A percentile compares a stretch with the other conserved stretches of the same genome.
These are phyloP conservation scores for Cercospora canescens DNA, from an alignment of 2,329 filamentous ascomycete species.

Conservation along the genomic window DNA sequence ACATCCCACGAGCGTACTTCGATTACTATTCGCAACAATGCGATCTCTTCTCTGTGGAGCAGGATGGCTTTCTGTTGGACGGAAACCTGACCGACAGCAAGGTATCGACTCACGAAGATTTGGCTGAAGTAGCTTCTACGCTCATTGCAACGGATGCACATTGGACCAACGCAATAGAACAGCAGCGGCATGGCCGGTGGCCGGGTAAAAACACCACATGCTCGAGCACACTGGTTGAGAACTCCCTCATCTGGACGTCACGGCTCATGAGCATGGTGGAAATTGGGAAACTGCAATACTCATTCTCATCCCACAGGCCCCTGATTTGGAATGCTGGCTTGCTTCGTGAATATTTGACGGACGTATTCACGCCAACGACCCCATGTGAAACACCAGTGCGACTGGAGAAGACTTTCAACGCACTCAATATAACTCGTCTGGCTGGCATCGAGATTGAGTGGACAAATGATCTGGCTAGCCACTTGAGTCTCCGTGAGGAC, in stretches of 20 bases:
- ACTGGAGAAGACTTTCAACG: constrained; percentile 12
- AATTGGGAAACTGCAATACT: constrained; percentile 2
- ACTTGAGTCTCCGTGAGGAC: constrained; percentile 42
- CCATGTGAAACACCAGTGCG: not conserved
- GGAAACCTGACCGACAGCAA: not conserved
- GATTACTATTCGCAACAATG: constrained; percentile 13
- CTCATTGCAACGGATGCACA: not conserved
- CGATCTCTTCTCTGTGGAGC: constrained; percentile 12
- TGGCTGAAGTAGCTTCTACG: constrained; percentile 2
- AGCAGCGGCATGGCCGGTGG: not conserved
- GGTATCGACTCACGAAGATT: constrained; percentile 4
- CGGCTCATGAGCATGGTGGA: constrained; percentile 6
- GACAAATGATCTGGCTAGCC: constrained; percentile 46
- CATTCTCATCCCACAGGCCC: constrained; percentile 7
- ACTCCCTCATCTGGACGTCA: constrained; percentile 4
- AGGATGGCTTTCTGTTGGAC: not conserved
- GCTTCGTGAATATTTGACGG: constrained; percentile 3
- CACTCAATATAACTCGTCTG: constrained; percentile 23
- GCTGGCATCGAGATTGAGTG: constrained; percentile 40
- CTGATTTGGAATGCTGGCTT: constrained; percentile 9
- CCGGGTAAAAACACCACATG: not conserved
- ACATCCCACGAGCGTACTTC: constrained; percentile 4
- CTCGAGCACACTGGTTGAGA: not conserved
- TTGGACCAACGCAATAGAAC: not conserved
- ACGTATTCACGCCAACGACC: not conserved